Evolutionary conservation across 257 asterid genomes (phyloP), one percentile per base, ranked within the genome.

Genomic region (Capsicum chinense): DNA sequence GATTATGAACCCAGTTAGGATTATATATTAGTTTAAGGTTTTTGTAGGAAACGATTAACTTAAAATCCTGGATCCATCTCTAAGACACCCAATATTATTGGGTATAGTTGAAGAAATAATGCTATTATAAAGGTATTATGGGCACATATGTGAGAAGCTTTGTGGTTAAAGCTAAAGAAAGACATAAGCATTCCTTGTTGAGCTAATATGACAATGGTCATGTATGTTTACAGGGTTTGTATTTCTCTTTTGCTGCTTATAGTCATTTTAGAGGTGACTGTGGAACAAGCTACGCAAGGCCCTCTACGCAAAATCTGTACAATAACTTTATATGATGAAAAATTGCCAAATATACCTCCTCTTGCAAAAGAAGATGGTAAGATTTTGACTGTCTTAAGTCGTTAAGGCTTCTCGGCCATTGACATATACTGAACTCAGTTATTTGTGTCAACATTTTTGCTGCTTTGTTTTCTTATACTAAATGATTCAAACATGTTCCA

Each of bases 321-420:
- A 17, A 0, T 0, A 0, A 69, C 56, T 42, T 16, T 3, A 8
- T 1, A 0, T 16, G 0, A 69, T 8, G 0, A 0, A 14, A 16
- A 0, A 16, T 16, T 9, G 3, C 0, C 2, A 66, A 0, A 3
- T 0, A 14, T 6, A 14, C 74, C 21, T 35, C 74, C 19, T 67
- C 74, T 67, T 67, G 74, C 74, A 3, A 0, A 4, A 6, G 74
- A 67, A 67, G 74, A 67, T 67, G 74, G 74, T 67, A 67, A 67
- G 74, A 35, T 67, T 67, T 44, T 10, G 1, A 35, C 9, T 35
- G 50, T 35, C 50, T 35, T 35, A 67, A 67, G 50, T 35, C 12
- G 35, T 66, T 1, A 13, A 67, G 1, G 11, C 73, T 33, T 12
- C 71, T 42, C 47, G 0, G 4, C 4, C 47, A 42, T 42, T 42